Base-by-base conservation (phyloP, 768 basidiomycete species). In the Rhodotorula graminis region DNA sequence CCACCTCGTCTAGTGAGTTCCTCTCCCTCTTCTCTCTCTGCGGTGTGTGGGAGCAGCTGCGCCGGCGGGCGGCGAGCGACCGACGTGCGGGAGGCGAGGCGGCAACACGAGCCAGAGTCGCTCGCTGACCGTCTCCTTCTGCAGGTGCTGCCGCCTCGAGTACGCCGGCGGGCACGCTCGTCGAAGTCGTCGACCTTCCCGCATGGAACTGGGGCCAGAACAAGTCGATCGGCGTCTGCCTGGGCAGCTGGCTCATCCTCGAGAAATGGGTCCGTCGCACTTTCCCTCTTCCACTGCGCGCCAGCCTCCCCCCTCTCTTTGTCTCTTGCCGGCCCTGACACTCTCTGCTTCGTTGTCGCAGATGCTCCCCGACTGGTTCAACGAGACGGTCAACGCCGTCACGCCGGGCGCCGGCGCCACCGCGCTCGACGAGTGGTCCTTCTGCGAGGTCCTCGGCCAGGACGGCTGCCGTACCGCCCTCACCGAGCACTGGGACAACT, bases 401-500 rank as follows among this genome's bases (percentile, higher is more conserved):
- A 3, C 37, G 44, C 55, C 67, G 8, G 57, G 50, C 18, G 58
- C 73, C 0, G 73, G 69, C 33, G 60, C 69, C 2, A 71, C 69
- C 10, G 49, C 65, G 14, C 50, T 67, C 42, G 76, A 77, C 65
- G 73, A 77, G 50, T 77, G 76, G 76, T 27, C 53, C 2, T 65
- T 77, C 66, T 47, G 46, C 16, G 53, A 65, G 29, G 50, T 47
- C 5, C 67, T 76, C n/a, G 76, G 76, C 3, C 60, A 61, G n/a
- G 72, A 77, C 31, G 70, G 64, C 19, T 78, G 77, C 27, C 50
- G 60, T 31, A 62, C 69, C 7, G 80, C 77, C 44, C 75, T 82
- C 42, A 33, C 61, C 49, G 72, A 78, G 40, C 82, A 82, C 75
- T 81, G 79, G 76, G 75, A 82, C 61, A 80, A 78, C 15, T 83